Percentiles rank a stretch among this genome's conserved stretches.
phyloP scores from a whole-genome alignment of 192 early-diverging fungal genomes.

The Jimgerdemannia flammicorona region DNA sequence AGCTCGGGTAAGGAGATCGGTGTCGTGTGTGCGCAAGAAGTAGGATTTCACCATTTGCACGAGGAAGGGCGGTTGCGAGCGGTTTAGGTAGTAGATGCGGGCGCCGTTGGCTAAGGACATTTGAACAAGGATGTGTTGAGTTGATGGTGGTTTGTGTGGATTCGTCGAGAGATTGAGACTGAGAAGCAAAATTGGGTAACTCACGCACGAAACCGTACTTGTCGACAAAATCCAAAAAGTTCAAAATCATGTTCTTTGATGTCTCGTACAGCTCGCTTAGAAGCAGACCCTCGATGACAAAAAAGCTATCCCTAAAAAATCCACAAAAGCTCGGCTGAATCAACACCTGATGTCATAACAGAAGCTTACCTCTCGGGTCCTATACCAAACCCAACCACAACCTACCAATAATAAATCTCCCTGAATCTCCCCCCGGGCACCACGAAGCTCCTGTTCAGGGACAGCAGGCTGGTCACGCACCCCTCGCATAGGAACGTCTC shows the following conservation, averaged over 20 bases:
- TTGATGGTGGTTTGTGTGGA: background rate
- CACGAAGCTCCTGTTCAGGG: slow-evolving; percentile 56
- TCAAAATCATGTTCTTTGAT: slow-evolving; percentile 49
- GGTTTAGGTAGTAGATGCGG: slow-evolving; percentile 67
- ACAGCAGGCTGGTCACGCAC: slow-evolving; percentile 53
- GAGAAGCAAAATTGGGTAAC: slow-evolving; percentile 6
- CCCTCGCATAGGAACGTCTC: slow-evolving; percentile 43
- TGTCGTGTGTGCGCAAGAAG: slow-evolving; percentile 46
- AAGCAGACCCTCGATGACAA: slow-evolving; percentile 62
- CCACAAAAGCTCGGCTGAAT: background rate
- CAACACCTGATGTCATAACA: no score
- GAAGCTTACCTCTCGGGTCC: no score
- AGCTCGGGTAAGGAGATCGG: slow-evolving; percentile 34
- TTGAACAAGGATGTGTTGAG: background rate
- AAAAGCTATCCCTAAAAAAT: slow-evolving; percentile 56
- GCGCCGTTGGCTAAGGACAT: slow-evolving; percentile 61
- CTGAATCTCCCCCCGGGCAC: slow-evolving; percentile 72
- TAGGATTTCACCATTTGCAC: slow-evolving; percentile 65
- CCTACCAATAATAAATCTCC: slow-evolving; percentile 68
- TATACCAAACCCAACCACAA: no score
- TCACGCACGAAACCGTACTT: slow-evolving; percentile 64
- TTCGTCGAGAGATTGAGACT: background rate
- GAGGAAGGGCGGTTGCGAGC: slow-evolving; percentile 74
- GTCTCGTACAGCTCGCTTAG: slow-evolving; percentile 45
- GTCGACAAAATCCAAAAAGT: slow-evolving; percentile 58